Evolutionary conservation across 768 basidiomycete genomes (phyloP), one percentile per base, ranked within the genome.

Genomic region (Amanita rubescens): DNA sequence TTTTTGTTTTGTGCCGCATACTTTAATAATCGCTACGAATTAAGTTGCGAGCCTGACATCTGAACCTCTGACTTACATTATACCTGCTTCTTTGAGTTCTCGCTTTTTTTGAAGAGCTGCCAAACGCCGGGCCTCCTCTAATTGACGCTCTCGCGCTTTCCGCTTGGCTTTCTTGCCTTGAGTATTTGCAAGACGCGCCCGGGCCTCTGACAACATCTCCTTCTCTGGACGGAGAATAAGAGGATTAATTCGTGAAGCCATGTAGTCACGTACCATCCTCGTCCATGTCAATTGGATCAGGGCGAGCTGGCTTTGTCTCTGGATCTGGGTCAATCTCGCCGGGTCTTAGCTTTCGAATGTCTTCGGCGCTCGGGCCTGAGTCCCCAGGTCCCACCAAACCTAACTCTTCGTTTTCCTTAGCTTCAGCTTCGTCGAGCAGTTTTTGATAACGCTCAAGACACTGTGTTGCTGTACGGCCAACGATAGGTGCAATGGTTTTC

Each of bases 241-340:
- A 53, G 3, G 46, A 20, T 11, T 0, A n/a, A 12, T 12, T 3
- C 15, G 33, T 20, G 35, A 2, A 20, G 32, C 47, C 3, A 49
- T 30, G 19, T 41, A 24, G 48, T 11, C 33, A 71, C 80, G 54
- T 58, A 87, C 91, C 94, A 65, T 98, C 96, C 71, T 99, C 96
- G 65, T 99, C 96, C 96, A 99, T 99, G 71, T 99, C 96, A 60
- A 98, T 97, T 5, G 96, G 96, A 73, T 99, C 96, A 5, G 96
- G 96, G 24, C 96, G 81, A 10, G 96, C 96, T 45, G 96, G 93
- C 64, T 97, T 94, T 9, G 94, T 96, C 70, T 99, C 96, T 12
- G 96, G 96, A 71, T 99, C 94, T 5, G 95, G 94, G 68, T 99
- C 96, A 55, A 99, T 95, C 71, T 98, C 96, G 41, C 96, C 96